phyloP scores from a whole-genome alignment of 2,329 filamentous ascomycete genomes.

The Penicillium expansum region DNA sequence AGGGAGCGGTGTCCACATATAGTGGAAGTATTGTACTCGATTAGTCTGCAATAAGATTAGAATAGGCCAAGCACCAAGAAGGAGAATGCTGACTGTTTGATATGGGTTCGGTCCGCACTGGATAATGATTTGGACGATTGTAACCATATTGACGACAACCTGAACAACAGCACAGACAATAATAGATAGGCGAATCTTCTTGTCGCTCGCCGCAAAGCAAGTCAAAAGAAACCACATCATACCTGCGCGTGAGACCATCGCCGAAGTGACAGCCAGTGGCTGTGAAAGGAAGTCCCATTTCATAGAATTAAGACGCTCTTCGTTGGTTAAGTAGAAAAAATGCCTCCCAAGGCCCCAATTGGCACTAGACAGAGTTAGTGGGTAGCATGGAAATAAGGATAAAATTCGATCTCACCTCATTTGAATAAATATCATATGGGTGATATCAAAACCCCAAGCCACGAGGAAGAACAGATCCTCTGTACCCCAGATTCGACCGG shows the following conservation, averaged over 20 bases:
- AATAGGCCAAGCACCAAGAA: background rate
- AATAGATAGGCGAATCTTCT: constrained; percentile 30
- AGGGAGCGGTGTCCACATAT: constrained; percentile 40
- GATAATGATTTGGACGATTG: constrained; percentile 35
- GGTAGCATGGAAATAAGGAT: too few species aligned
- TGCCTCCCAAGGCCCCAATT: constrained; percentile 35
- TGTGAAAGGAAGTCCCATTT: constrained; percentile 25
- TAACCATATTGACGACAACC: constrained; percentile 34
- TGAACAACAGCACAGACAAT: constrained; percentile 34
- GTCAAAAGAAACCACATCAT: constrained; percentile 40
- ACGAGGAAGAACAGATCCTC: constrained; percentile 34
- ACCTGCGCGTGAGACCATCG: constrained; percentile 37
- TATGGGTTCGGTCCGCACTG: constrained; percentile 39
- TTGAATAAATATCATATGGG: constrained; percentile 34
- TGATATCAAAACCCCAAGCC: constrained; percentile 32
- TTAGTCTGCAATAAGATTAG: constrained; percentile 34
- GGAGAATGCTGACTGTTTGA: constrained; percentile 16
- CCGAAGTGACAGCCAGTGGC: constrained; percentile 30
- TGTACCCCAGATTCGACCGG: constrained; percentile 33
- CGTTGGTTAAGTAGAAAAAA: constrained; percentile 28
- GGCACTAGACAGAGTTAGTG: constrained; percentile 18
- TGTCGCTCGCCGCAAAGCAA: constrained; percentile 34
- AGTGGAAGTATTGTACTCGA: constrained; percentile 36
- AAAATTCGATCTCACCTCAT: constrained; percentile 24
- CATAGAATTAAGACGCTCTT: constrained; percentile 28